These are phyloP conservation scores for Kingdonia uniflora DNA, from an alignment of 164 flowering plant genomes.

Conservation along the genomic window DNA sequence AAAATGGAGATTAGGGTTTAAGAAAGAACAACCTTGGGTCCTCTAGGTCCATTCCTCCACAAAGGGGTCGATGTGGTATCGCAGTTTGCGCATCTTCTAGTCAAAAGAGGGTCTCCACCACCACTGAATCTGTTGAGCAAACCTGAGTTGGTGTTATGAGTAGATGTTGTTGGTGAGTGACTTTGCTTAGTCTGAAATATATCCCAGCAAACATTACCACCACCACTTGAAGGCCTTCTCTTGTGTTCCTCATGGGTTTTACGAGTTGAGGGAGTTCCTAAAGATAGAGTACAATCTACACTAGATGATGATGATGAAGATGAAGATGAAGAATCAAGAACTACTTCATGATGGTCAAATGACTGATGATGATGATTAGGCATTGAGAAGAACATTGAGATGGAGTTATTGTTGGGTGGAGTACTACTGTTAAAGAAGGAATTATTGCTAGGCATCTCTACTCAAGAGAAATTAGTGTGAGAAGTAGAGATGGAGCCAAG, in stretches of 20 bases:
- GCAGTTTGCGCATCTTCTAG: conserved; percentile 93
- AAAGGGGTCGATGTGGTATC: conserved; percentile 98
- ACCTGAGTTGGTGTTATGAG: conserved; percentile 18
- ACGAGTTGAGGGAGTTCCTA: conserved; percentile 91
- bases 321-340: neutral
- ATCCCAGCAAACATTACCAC: conserved; percentile 59
- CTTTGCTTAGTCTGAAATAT: conserved; percentile 31
- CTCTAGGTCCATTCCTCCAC: conserved; percentile 96
- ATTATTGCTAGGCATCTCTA: conserved; percentile 34
- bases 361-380: conserved; percentile 17
- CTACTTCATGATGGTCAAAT: conserved; percentile 1
- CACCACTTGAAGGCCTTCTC: conserved; percentile 13
- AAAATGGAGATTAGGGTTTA: too few species aligned
- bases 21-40: conserved; percentile 58
- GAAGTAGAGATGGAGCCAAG: conserved; percentile 19
- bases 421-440: conserved; percentile 30
- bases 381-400: conserved; percentile 53
- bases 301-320: conserved; percentile 28
- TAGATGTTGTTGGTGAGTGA: conserved; percentile 11
- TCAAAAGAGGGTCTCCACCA: conserved; percentile 46
- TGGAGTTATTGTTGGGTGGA: conserved; percentile 19
- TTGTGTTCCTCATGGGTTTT: conserved; percentile 11
- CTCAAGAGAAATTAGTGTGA: conserved; percentile 27
- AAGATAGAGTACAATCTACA: conserved; percentile 92
- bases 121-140: conserved; percentile 10